Percentiles rank a stretch among this genome's conserved stretches.
phyloP scores from a whole-genome alignment of 768 basidiomycete species.

The Boletus subparvulus region DNA sequence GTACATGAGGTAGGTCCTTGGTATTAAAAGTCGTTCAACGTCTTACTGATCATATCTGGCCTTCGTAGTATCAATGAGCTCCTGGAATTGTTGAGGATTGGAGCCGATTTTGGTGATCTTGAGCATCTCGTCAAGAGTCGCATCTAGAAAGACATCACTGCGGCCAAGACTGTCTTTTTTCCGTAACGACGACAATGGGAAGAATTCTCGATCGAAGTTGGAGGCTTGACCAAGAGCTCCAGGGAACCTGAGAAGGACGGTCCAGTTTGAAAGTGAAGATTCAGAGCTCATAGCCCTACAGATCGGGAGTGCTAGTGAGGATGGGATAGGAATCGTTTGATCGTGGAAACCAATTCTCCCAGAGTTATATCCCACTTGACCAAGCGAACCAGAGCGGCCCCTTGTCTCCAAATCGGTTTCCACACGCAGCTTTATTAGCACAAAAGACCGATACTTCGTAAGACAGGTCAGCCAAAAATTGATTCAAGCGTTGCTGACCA shows the following conservation, averaged over 20 bases:
- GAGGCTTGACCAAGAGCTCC: conserved; percentile 4
- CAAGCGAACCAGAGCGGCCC: neutral
- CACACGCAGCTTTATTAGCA: neutral
- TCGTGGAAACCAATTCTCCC: neutral
- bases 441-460: neutral
- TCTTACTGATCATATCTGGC: conserved; percentile 3
- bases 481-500: neutral
- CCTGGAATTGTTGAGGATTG: neutral
- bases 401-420: neutral
- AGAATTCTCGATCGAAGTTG: conserved; percentile 1
- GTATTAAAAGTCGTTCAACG: too few species aligned
- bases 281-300: neutral
- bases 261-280: too few species aligned
- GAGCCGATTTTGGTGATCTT: too few species aligned
- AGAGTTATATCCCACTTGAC: neutral
- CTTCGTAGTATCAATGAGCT: too few species aligned
- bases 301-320: neutral
- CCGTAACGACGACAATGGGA: conserved; percentile 2
- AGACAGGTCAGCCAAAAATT: too few species aligned
- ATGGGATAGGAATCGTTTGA: neutral
- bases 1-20: neutral
- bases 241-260: too few species aligned
- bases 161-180: neutral
- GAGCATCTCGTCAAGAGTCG: neutral
- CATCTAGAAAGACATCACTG: conserved; percentile 6